These are phyloP conservation scores for Withania somnifera DNA, from an alignment of 305 asterid species.

Conservation along the genomic window DNA sequence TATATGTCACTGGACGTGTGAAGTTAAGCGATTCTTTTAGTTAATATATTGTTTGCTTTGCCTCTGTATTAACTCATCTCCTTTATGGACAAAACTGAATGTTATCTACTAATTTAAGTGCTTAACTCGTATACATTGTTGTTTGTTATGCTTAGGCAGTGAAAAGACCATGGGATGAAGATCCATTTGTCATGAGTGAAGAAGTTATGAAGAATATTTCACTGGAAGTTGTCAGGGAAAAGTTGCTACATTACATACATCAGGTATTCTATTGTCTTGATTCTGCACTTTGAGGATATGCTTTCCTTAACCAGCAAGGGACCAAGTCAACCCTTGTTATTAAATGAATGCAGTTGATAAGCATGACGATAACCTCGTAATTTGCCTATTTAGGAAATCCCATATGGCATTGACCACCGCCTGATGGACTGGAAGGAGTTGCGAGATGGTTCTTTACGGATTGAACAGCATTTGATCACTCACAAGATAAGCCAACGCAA, in stretches of 20 bases:
- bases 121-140: neutral
- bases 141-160: conserved; percentile 44
- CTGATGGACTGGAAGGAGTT: conserved; percentile 90
- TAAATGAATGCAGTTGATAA: neutral
- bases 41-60: neutral
- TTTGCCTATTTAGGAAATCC: conserved; percentile 57
- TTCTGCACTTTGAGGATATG: neutral
- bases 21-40: neutral
- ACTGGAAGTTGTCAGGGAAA: conserved; percentile 82
- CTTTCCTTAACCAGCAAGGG: neutral
- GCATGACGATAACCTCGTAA: neutral
- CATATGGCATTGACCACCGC: conserved; percentile 82
- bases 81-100: neutral
- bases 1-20: neutral
- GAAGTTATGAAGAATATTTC: conserved; percentile 92
- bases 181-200: conserved; percentile 76
- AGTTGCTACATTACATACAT: conserved; percentile 72
- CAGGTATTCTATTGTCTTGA: conserved; percentile 35
- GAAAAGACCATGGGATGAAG: conserved; percentile 92
- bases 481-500: conserved; percentile 85
- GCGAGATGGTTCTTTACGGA: conserved; percentile 78
- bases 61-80: neutral
- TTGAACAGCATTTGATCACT: conserved; percentile 95
- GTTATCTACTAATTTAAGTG: neutral
- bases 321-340: neutral